Evolutionary conservation across 2,329 filamentous ascomycete species (phyloP).

Genomic region (Neofusicoccum laricinum): DNA sequence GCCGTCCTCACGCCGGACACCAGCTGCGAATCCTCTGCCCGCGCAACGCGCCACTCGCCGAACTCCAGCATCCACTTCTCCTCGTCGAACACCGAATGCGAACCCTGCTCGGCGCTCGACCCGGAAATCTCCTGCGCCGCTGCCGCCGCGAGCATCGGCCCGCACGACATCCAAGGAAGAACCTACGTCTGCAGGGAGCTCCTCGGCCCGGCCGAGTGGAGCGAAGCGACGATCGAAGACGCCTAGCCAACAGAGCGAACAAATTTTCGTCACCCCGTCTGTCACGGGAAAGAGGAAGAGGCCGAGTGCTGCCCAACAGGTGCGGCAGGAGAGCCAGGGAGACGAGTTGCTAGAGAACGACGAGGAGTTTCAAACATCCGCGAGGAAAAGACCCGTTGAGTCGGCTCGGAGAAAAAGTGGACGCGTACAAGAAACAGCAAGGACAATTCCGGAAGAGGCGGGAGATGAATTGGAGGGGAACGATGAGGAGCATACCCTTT

Average conservation of each 20-base stretch:
- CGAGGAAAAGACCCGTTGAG: conserved; percentile 22
- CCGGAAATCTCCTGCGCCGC: neutral
- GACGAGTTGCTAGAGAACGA: conserved; percentile 35
- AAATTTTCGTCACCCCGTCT: conserved; percentile 23
- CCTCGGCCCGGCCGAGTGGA: neutral
- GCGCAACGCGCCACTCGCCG: neutral
- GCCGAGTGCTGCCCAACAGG: conserved; percentile 16
- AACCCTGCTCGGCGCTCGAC: neutral
- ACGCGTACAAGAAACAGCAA: conserved; percentile 22
- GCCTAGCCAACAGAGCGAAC: conserved; percentile 24
- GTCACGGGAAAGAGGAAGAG: conserved; percentile 10
- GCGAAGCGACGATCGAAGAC: conserved; percentile 1
- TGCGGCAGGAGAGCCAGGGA: conserved; percentile 23
- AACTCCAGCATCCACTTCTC: conserved; percentile 19
- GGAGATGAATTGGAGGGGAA: conserved; percentile 21
- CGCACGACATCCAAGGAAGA: conserved; percentile 26
- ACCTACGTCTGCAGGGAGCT: conserved; percentile 22
- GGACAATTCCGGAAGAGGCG: conserved; percentile 23
- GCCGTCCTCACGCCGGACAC: conserved; percentile 22
- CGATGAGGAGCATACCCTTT: conserved; percentile 15
- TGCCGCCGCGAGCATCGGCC: conserved; percentile 21
- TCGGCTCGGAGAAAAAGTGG: conserved; percentile 17
- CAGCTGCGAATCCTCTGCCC: neutral
- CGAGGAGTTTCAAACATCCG: conserved; percentile 24
- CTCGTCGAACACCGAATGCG: conserved; percentile 9